Evolutionary conservation across 148 eudicot genomes (phyloP).

Genomic region (Silene latifolia): DNA sequence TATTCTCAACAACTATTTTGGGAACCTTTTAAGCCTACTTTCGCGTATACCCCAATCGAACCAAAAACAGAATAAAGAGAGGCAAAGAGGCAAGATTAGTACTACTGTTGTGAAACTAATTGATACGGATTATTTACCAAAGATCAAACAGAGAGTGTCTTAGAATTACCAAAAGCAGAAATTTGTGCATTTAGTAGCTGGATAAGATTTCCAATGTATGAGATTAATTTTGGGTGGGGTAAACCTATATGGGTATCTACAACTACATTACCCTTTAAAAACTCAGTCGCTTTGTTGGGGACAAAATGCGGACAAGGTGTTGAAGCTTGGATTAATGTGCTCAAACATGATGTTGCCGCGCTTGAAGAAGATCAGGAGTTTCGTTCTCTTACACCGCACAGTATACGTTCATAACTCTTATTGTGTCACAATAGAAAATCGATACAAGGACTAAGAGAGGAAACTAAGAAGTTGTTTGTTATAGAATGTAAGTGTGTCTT

Average conservation of each 20-base stretch:
- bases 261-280: conserved; percentile 1
- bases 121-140: not conserved
- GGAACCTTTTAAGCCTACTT: not conserved
- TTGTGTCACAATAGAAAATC: too few species aligned
- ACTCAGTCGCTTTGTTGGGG: conserved; percentile 15
- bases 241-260: conserved; percentile 29
- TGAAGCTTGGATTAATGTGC: conserved; percentile 32
- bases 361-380: not conserved
- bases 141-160: not conserved
- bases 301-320: conserved; percentile 23
- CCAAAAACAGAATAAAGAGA: not conserved
- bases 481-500: too few species aligned
- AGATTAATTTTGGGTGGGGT: conserved; percentile 41
- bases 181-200: conserved; percentile 5
- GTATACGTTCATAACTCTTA: too few species aligned
- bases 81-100: not conserved
- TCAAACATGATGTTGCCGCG: not conserved
- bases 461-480: too few species aligned
- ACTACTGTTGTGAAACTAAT: not conserved
- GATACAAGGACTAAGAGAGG: too few species aligned
- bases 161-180: too few species aligned
- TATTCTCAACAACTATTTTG: not conserved
- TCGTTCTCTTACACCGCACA: too few species aligned
- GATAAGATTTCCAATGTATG: conserved; percentile 15
- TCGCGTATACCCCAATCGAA: not conserved